phyloP scores from a whole-genome alignment of 305 asterid genomes.

The Solanum hybrid region DNA sequence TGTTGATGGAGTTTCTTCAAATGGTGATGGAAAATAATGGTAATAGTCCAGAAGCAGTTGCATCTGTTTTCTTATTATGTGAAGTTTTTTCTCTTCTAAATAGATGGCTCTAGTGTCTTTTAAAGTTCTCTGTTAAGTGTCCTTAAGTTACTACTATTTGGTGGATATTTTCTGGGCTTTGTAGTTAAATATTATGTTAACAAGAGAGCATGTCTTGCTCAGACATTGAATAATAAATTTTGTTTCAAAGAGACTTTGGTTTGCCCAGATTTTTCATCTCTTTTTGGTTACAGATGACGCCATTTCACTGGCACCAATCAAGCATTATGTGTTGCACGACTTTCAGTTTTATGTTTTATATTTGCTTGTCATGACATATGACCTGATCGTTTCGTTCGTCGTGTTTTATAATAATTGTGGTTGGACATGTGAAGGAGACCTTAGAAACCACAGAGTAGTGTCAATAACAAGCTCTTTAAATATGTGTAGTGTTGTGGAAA shows the following conservation, averaged over 20 bases:
- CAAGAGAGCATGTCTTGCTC: background rate
- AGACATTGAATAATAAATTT: background rate
- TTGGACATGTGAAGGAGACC: background rate
- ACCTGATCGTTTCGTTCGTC: background rate
- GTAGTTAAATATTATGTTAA: background rate
- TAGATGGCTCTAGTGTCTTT: background rate
- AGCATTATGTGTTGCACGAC: background rate
- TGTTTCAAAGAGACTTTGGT: background rate
- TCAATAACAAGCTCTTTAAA: background rate
- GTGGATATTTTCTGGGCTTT: background rate
- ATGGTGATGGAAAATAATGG: constrained; percentile 1
- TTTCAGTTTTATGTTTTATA: background rate
- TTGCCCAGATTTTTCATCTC: background rate
- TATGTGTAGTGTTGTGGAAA: background rate
- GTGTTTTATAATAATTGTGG: background rate
- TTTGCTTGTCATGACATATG: background rate
- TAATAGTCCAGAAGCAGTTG: background rate
- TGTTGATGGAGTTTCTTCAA: background rate
- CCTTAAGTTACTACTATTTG: background rate
- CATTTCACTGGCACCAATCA: background rate
- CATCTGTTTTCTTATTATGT: constrained; percentile 1
- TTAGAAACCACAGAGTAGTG: background rate
- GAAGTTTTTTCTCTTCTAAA: background rate
- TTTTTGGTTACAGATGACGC: background rate
- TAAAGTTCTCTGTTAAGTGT: background rate